These are phyloP conservation scores for Akanthomyces muscarius DNA, from an alignment of 2,329 filamentous ascomycete species.

Conservation along the genomic window DNA sequence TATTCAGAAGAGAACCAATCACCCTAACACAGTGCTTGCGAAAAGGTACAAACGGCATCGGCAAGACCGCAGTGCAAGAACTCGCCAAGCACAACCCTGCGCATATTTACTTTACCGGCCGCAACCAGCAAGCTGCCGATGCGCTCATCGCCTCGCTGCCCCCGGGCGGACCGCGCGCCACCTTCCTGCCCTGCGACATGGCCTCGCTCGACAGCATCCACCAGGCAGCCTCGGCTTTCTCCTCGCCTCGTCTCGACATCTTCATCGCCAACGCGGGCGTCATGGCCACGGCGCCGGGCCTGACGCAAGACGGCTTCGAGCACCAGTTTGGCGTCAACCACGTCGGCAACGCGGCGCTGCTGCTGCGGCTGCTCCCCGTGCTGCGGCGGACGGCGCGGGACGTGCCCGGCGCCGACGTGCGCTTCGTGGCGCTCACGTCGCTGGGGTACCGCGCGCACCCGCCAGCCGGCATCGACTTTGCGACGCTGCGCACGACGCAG, in stretches of 20 bases:
- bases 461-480: constrained; percentile 27
- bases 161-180: constrained; percentile 17
- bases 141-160: constrained; percentile 37
- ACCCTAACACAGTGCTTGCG: not conserved
- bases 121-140: constrained; percentile 40
- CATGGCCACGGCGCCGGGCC: constrained; percentile 26
- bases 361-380: constrained; percentile 32
- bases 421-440: constrained; percentile 28
- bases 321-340: constrained; percentile 35
- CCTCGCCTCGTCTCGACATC: constrained; percentile 37
- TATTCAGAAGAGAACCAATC: not conserved
- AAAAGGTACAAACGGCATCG: constrained; percentile 34
- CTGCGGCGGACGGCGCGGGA: constrained; percentile 23
- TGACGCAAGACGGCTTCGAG: constrained; percentile 33
- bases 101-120: constrained; percentile 52
- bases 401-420: constrained; percentile 19
- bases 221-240: constrained; percentile 39
- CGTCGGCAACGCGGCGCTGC: constrained; percentile 27
- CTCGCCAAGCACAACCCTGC: constrained; percentile 40
- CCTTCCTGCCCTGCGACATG: constrained; percentile 44
- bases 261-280: constrained; percentile 38
- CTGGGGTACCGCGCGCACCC: constrained; percentile 26
- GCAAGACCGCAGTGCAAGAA: constrained; percentile 26
- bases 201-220: constrained; percentile 46
- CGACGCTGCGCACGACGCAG: constrained; percentile 25